Conservation (phyloP, 257 asterid genomes). For the Ocimum tenuiflorum region DNA sequence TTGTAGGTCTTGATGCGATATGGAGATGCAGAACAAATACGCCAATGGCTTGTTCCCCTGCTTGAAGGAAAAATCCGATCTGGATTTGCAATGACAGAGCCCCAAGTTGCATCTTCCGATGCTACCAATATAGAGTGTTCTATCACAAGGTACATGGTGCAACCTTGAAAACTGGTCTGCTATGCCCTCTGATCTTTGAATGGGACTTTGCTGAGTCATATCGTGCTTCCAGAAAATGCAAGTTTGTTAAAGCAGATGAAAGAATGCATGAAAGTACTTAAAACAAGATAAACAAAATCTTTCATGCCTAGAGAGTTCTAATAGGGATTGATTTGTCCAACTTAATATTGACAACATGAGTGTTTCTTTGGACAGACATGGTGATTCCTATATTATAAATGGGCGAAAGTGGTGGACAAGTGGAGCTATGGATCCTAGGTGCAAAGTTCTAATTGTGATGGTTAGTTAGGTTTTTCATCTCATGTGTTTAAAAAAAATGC, state of each 20-base stretch:
- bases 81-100: conserved; percentile 98
- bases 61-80: conserved; percentile 85
- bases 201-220: background rate
- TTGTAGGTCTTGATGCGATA: conserved; percentile 80
- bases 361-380: conserved; percentile 43
- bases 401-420: conserved; percentile 99
- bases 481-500: background rate
- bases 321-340: background rate
- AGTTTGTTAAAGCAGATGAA: background rate
- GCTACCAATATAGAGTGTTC: conserved; percentile 97
- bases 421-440: conserved; percentile 99
- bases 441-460: conserved; percentile 87
- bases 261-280: background rate
- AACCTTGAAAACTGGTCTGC: background rate
- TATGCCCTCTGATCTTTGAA: background rate
- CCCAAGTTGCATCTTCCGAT: conserved; percentile 96
- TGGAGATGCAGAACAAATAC: conserved; percentile 74
- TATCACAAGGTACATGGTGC: conserved; percentile 51
- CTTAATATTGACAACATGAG: background rate
- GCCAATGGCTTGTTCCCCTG: conserved; percentile 79
- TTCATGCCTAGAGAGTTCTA: background rate
- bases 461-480: conserved; percentile 35
- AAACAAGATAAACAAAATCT: too few species aligned
- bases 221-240: background rate
- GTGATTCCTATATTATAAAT: conserved; percentile 68